Evolutionary conservation across 225 moss, liverwort and hornwort genomes (phyloP).

Genomic region (Sphagnum tenellum): DNA sequence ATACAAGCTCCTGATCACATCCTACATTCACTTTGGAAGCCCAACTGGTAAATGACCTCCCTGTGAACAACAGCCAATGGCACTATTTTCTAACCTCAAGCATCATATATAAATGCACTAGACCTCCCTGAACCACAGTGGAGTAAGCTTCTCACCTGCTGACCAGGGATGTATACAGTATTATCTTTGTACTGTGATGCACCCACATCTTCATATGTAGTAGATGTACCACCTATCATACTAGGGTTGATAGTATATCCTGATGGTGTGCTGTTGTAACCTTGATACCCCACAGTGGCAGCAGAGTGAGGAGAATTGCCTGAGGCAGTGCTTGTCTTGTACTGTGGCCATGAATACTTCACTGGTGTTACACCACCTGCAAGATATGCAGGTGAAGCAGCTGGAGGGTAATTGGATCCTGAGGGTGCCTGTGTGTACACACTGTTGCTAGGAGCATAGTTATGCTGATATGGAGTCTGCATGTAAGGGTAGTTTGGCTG

Average conservation of each 20-base stretch:
- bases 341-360: conserved; percentile 70
- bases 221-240: conserved; percentile 36
- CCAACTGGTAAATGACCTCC: too few species aligned
- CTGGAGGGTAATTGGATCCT: conserved; percentile 58
- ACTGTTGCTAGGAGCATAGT: conserved; percentile 63
- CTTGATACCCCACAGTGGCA: conserved; percentile 52
- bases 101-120: too few species aligned
- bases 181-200: conserved; percentile 65
- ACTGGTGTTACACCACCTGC: conserved; percentile 41
- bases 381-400: conserved; percentile 36
- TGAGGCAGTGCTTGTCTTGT: conserved; percentile 45
- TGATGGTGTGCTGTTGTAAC: conserved; percentile 49
- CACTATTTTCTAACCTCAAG: too few species aligned
- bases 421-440: conserved; percentile 58
- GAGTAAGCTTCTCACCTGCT: conserved; percentile 42
- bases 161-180: conserved; percentile 60
- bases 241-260: conserved; percentile 49
- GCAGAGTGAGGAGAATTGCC: conserved; percentile 65
- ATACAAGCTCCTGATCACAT: too few species aligned
- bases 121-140: too few species aligned
- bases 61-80: too few species aligned
- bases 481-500: conserved; percentile 68
- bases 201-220: conserved; percentile 68
- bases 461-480: conserved; percentile 81
- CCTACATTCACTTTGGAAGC: too few species aligned